Conservation (phyloP, 169 alveolate genomes). For the Plasmodium gonderi region DNA sequence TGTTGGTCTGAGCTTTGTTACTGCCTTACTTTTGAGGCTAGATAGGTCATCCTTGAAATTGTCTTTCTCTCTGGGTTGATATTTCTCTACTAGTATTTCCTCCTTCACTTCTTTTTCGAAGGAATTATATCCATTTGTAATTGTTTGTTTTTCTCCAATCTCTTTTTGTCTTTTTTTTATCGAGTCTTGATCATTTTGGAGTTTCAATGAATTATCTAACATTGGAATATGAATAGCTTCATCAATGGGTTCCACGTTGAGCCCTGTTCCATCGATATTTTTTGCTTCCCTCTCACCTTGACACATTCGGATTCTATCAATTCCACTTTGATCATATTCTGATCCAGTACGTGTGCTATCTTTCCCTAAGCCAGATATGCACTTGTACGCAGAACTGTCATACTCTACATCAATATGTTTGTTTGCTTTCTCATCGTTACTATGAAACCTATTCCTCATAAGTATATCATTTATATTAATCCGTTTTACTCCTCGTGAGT, state of each 20-base stretch:
- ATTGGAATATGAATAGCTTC: no score
- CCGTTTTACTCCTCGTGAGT: not conserved
- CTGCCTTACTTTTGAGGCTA: not conserved
- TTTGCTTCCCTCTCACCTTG: not conserved
- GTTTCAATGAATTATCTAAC: not conserved
- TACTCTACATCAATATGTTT: not conserved
- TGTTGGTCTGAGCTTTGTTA: not conserved
- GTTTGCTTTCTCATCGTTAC: not conserved
- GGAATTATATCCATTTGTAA: not conserved
- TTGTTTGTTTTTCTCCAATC: not conserved
- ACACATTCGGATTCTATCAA: not conserved
- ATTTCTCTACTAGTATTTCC: not conserved
- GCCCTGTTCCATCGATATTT: not conserved
- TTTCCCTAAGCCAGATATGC: not conserved
- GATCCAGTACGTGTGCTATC: not conserved
- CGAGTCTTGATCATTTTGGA: not conserved
- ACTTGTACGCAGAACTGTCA: not conserved
- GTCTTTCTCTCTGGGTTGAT: not conserved
- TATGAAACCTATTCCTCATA: not conserved
- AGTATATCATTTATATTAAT: not conserved
- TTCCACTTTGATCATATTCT: not conserved
- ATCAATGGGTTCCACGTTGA: not conserved
- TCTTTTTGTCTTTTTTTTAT: not conserved
- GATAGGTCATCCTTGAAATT: not conserved
- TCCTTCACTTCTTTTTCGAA: not conserved